These are phyloP conservation scores for Saturnispora saitoi DNA, from an alignment of 805 yeast species.

Conservation along the genomic window DNA sequence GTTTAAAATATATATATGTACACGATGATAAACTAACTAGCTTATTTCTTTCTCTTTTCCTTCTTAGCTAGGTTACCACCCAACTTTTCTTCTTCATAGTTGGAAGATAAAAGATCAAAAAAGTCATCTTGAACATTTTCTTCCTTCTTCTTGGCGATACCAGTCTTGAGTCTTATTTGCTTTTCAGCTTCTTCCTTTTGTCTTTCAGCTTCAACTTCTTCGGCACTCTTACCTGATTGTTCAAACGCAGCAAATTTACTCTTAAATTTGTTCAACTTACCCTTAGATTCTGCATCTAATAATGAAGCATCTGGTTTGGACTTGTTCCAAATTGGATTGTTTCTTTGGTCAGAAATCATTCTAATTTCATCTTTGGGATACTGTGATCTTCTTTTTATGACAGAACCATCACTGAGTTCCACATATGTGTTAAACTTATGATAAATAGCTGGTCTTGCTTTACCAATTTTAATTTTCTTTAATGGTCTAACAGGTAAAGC, in stretches of 20 bases:
- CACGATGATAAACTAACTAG: conserved; percentile 4
- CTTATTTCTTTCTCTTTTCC: conserved; percentile 22
- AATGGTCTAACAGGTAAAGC: conserved; percentile 44
- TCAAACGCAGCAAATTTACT: conserved; percentile 51
- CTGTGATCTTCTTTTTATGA: conserved; percentile 71
- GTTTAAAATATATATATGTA: conserved; percentile 2
- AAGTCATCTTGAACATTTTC: conserved; percentile 31
- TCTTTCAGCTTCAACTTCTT: conserved; percentile 20
- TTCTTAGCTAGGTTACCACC: conserved; percentile 30
- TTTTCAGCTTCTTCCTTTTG: conserved; percentile 24
- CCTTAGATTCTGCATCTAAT: conserved; percentile 76
- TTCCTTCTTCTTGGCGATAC: conserved; percentile 20
- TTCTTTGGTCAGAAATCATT: conserved; percentile 83
- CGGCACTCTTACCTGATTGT: conserved; percentile 27
- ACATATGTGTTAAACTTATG: conserved; percentile 81
- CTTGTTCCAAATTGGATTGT: conserved; percentile 82
- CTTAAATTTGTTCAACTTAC: conserved; percentile 68
- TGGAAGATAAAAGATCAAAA: conserved; percentile 48
- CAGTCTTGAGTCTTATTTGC: conserved; percentile 24
- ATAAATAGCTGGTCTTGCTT: conserved; percentile 89
- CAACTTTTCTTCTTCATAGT: conserved; percentile 28
- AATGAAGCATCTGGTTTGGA: conserved; percentile 67
- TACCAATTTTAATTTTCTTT: conserved; percentile 66
- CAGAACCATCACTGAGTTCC: conserved; percentile 94
- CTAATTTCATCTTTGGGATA: conserved; percentile 82